A percentile compares a stretch with the other conserved stretches of the same genome.
Evolutionary conservation across 768 basidiomycete genomes (phyloP).

Genomic region (Boletus rubescentipes): DNA sequence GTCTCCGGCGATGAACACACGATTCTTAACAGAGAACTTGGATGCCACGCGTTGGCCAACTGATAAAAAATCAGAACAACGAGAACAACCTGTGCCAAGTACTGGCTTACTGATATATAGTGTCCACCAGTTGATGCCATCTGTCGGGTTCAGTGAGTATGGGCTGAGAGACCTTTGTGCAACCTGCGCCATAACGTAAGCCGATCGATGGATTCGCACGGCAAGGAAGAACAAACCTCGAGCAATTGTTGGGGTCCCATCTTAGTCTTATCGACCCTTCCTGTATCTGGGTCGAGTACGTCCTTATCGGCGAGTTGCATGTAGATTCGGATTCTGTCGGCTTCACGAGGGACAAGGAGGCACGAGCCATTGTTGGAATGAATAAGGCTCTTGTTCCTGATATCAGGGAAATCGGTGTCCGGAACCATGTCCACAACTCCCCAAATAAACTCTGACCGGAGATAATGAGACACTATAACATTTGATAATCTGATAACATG

Average conservation of each 20-base stretch:
- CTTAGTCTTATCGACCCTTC: conserved; percentile 40
- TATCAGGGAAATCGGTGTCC: conserved; percentile 54
- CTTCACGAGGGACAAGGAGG: conserved; percentile 53
- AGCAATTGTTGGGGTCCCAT: conserved; percentile 42
- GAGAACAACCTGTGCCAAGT: neutral
- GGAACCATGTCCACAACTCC: conserved; percentile 48
- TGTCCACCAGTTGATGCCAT: conserved; percentile 49
- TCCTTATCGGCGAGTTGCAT: conserved; percentile 47
- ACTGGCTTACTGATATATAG: conserved; percentile 43
- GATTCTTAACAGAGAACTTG: conserved; percentile 44
- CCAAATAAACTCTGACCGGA: conserved; percentile 39
- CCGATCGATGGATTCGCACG: neutral
- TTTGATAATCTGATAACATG: neutral
- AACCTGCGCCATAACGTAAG: conserved; percentile 22
- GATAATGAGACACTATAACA: neutral
- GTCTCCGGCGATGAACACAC: conserved; percentile 56
- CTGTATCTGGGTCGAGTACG: conserved; percentile 37
- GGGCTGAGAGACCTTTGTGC: conserved; percentile 43
- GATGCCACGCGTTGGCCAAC: conserved; percentile 59
- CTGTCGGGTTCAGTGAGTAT: conserved; percentile 33
- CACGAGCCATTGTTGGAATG: conserved; percentile 51
- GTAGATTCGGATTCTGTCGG: conserved; percentile 49
- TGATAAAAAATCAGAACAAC: conserved; percentile 14
- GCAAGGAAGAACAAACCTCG: conserved; percentile 23
- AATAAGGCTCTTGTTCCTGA: conserved; percentile 46